A percentile compares a stretch with the other conserved stretches of the same genome.
phyloP scores from a whole-genome alignment of 2,329 filamentous ascomycete species.

The Coniochaeta pulveracea region DNA sequence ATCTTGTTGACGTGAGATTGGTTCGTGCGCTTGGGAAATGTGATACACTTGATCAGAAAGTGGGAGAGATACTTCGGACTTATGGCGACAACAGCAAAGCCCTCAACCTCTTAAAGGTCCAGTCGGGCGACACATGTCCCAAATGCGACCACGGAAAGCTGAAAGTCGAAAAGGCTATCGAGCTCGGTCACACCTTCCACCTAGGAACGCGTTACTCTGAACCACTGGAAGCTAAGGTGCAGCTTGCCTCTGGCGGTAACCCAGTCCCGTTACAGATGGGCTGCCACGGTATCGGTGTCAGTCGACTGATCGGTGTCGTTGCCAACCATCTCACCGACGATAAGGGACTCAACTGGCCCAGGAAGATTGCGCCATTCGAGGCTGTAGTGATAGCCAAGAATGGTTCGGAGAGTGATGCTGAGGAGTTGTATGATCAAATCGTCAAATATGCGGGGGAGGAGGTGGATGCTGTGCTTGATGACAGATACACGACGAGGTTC shows the following conservation, averaged over 20 bases:
- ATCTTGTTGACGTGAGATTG: no score
- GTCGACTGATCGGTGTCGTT: conserved; percentile 77
- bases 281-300: conserved; percentile 91
- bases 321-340: conserved; percentile 64
- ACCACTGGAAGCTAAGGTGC: conserved; percentile 56
- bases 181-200: conserved; percentile 91
- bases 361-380: conserved; percentile 75
- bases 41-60: background rate
- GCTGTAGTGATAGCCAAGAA: conserved; percentile 46
- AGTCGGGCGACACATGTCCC: conserved; percentile 61
- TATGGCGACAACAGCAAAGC: no score
- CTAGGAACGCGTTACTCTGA: conserved; percentile 80
- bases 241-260: conserved; percentile 13
- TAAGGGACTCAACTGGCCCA: conserved; percentile 77
- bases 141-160: conserved; percentile 54
- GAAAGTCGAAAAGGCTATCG: conserved; percentile 61
- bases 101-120: conserved; percentile 54
- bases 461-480: conserved; percentile 66
- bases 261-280: conserved; percentile 68
- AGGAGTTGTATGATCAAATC: conserved; percentile 54
- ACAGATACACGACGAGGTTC: conserved; percentile 44
- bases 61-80: no score
- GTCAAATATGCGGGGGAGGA: conserved; percentile 7
- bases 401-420: conserved; percentile 32
- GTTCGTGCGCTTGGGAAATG: no score